These are phyloP conservation scores for Candida pseudoviswanathii DNA, from an alignment of 1,139 yeast genomes.

Conservation along the genomic window DNA sequence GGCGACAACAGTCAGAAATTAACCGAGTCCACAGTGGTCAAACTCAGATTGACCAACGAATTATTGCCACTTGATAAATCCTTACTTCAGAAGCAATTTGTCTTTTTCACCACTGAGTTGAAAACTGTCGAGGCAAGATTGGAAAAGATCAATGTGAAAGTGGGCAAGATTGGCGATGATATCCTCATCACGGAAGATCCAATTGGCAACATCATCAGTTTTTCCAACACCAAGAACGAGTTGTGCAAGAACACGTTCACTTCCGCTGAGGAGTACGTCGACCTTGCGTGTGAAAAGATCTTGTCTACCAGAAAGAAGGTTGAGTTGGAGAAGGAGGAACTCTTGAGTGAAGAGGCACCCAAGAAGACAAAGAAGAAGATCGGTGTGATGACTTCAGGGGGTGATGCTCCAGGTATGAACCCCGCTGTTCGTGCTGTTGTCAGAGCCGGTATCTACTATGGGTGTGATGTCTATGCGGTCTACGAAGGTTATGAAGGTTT, in stretches of 20 bases:
- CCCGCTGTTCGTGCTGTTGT: slow-evolving; percentile 94
- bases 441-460: slow-evolving; percentile 81
- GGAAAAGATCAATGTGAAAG: slow-evolving; percentile 21
- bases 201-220: slow-evolving; percentile 52
- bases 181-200: slow-evolving; percentile 51
- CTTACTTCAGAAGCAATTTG: slow-evolving; percentile 36
- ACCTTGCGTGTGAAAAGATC: slow-evolving; percentile 13
- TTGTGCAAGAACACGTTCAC: slow-evolving; percentile 30
- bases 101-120: slow-evolving; percentile 56
- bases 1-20: slow-evolving; percentile 44
- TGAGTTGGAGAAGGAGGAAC: not conserved
- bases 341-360: slow-evolving; percentile 10
- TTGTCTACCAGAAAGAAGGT: slow-evolving; percentile 8
- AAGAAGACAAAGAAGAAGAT: slow-evolving; percentile 51
- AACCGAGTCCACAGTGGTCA: slow-evolving; percentile 43
- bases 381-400: slow-evolving; percentile 98
- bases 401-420: slow-evolving; percentile 99
- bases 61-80: slow-evolving; percentile 23
- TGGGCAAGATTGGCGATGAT: slow-evolving; percentile 18
- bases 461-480: slow-evolving; percentile 94
- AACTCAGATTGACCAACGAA: slow-evolving; percentile 53
- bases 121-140: slow-evolving; percentile 38
- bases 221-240: slow-evolving; percentile 38
- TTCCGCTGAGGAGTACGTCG: slow-evolving; percentile 30
- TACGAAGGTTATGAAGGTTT: slow-evolving; percentile 96